These are phyloP conservation scores for Xylariaceae sp. DNA, from an alignment of 2,329 filamentous ascomycete genomes.

Conservation along the genomic window DNA sequence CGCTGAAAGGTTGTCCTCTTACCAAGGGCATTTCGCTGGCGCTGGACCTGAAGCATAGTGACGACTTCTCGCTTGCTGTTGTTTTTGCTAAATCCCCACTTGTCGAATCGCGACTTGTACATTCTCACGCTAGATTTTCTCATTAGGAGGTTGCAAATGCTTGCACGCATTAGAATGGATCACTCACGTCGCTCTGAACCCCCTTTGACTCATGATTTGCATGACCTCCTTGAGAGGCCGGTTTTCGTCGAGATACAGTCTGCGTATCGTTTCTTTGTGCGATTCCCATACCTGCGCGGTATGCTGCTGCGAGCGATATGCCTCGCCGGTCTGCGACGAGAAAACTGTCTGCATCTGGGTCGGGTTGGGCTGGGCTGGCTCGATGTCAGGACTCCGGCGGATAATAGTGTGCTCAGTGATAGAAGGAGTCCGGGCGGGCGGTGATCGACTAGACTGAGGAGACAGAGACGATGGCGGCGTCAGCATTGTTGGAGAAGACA, in stretches of 20 bases:
- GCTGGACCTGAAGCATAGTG: slow-evolving; percentile 46
- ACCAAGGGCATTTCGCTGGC: slow-evolving; percentile 48
- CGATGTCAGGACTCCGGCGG: slow-evolving; percentile 21
- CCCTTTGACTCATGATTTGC: slow-evolving; percentile 45
- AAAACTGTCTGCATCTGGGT: slow-evolving; percentile 30
- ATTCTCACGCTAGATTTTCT: slow-evolving; percentile 42
- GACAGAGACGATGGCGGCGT: slow-evolving; percentile 19
- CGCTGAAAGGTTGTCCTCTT: slow-evolving; percentile 50
- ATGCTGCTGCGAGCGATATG: slow-evolving; percentile 30
- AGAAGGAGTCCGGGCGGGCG: slow-evolving; percentile 19
- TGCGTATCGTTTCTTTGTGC: slow-evolving; percentile 42
- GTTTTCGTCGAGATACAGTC: slow-evolving; percentile 45
- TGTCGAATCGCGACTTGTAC: slow-evolving; percentile 52
- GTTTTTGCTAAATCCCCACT: slow-evolving; percentile 52
- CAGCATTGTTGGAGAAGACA: slow-evolving; percentile 14
- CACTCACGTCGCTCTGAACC: slow-evolving; percentile 45
- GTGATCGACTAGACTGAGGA: slow-evolving; percentile 23
- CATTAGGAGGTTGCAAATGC: slow-evolving; percentile 19
- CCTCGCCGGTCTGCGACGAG: slow-evolving; percentile 30
- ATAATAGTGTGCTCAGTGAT: slow-evolving; percentile 12
- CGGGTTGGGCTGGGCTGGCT: slow-evolving; percentile 22
- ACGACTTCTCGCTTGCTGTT: slow-evolving; percentile 51
- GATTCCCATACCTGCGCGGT: slow-evolving; percentile 39
- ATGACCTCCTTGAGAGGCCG: slow-evolving; percentile 50
- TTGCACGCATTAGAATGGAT: background rate